Base-by-base conservation (phyloP, 305 asterid species). In the Fraxinus paxiana region DNA sequence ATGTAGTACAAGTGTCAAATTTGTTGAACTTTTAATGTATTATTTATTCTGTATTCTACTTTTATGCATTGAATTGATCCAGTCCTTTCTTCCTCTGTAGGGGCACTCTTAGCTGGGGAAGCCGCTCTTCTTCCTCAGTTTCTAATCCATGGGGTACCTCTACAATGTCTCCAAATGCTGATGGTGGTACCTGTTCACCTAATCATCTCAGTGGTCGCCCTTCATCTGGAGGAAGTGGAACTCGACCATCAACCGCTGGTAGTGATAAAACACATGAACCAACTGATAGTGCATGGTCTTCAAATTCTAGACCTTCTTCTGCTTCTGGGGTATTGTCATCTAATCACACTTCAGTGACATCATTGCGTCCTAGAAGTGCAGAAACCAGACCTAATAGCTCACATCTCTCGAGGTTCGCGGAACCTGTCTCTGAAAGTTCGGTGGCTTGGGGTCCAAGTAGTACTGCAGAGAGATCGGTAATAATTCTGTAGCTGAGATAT, bases 71-170 rank as follows among this genome's bases (percentile, higher is more conserved):
- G 79, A 79, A 61, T 81, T 88, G 54, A 86, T 79, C 82, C 83
- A 75, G 75, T 61, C 38, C 72, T 76, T 78, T 84, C 67, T 82
- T 79, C 41, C 86, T 82, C 82, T 63, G 54, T 51, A 96, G 98
- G 97, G 98, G 99, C 75, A 90, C 94, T 81, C 87, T 88, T 82
- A 90, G 97, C 86, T 96, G 99, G 99, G 99, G 98, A 85, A 90
- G 91, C 81, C 94, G 97, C 43, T 76, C 93, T 4, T 86, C 98
- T 72, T 93, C 98, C 72, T 92, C 98, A 51, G 86, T 95, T 71
- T 88, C 98, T 83, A 94, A 92, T 88, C 93, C 98, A 17, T 93
- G 98, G 98, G 79, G 90, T 81, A 92, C 98, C 65, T 88, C 98
- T 9, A 72, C 94, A 5, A 80, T 79, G 75, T 91, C 98, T 77